Evolutionary conservation across 306 rosid species (phyloP).

Genomic region (Sphenostylis stenocarpa): DNA sequence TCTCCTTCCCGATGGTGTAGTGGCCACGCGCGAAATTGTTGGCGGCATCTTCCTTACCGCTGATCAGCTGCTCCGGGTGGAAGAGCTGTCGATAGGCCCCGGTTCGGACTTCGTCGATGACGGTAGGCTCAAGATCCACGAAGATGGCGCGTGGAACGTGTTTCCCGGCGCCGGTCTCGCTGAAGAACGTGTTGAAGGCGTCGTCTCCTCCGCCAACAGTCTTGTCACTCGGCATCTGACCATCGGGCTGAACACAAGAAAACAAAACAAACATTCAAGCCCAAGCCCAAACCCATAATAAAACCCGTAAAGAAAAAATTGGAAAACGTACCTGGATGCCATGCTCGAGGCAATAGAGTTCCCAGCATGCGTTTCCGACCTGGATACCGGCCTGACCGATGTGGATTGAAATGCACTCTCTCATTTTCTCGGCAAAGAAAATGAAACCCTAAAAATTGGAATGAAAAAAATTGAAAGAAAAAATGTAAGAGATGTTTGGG

Average conservation of each 20-base stretch:
- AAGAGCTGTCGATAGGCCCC: conserved; percentile 89
- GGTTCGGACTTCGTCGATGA: conserved; percentile 84
- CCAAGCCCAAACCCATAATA: neutral
- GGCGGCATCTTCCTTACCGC: conserved; percentile 92
- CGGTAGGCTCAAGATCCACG: conserved; percentile 93
- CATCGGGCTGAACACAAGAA: conserved; percentile 56
- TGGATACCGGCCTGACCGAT: conserved; percentile 91
- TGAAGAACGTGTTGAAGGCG: conserved; percentile 89
- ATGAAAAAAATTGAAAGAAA: no score
- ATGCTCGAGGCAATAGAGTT: conserved; percentile 81
- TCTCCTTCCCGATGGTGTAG: conserved; percentile 87
- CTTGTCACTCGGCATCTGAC: conserved; percentile 83
- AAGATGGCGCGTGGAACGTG: conserved; percentile 89
- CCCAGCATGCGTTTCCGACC: conserved; percentile 88
- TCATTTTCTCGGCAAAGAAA: conserved; percentile 48
- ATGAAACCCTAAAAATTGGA: neutral
- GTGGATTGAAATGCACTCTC: conserved; percentile 87
- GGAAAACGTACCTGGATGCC: conserved; percentile 52
- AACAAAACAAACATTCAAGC: neutral
- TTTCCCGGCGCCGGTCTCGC: conserved; percentile 89
- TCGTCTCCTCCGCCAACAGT: conserved; percentile 87
- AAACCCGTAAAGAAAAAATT: neutral
- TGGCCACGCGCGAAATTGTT: conserved; percentile 95
- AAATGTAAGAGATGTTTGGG: neutral
- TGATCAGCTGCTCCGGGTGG: conserved; percentile 91